These are phyloP conservation scores for Xylaria sp. DNA, from an alignment of 2,329 filamentous ascomycete genomes.

Conservation along the genomic window DNA sequence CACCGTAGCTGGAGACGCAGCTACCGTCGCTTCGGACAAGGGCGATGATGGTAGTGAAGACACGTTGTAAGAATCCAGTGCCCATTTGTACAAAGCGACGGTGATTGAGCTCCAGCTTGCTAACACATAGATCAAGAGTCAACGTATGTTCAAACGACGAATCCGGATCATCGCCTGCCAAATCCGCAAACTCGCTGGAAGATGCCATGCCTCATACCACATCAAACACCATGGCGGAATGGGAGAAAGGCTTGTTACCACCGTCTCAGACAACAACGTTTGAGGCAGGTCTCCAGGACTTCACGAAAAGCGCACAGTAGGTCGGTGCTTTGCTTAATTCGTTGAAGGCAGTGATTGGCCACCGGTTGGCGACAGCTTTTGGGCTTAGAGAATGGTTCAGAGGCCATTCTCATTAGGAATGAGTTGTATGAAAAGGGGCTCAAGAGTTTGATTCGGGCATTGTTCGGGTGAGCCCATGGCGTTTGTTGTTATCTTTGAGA, in stretches of 20 bases:
- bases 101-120: slow-evolving; percentile 8
- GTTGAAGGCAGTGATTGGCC: background rate
- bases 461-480: background rate
- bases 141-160: slow-evolving; percentile 28
- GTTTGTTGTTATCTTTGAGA: background rate
- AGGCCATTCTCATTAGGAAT: background rate
- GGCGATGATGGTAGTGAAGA: slow-evolving; percentile 39
- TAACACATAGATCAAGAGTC: slow-evolving; percentile 28
- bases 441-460: background rate
- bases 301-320: slow-evolving; percentile 13
- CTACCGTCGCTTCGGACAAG: slow-evolving; percentile 42
- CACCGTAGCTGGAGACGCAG: slow-evolving; percentile 47
- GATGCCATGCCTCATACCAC: slow-evolving; percentile 62
- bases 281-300: slow-evolving; percentile 13
- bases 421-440: background rate
- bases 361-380: background rate
- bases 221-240: slow-evolving; percentile 82
- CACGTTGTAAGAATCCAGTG: slow-evolving; percentile 42
- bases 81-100: slow-evolving; percentile 3
- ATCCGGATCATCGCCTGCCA: slow-evolving; percentile 25
- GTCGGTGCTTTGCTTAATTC: background rate
- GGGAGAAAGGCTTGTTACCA: slow-evolving; percentile 72
- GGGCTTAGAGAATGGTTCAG: background rate
- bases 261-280: slow-evolving; percentile 33
- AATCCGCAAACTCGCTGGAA: slow-evolving; percentile 43